phyloP scores from a whole-genome alignment of 805 yeast genomes.

The Hanseniaspora clermontiae region DNA sequence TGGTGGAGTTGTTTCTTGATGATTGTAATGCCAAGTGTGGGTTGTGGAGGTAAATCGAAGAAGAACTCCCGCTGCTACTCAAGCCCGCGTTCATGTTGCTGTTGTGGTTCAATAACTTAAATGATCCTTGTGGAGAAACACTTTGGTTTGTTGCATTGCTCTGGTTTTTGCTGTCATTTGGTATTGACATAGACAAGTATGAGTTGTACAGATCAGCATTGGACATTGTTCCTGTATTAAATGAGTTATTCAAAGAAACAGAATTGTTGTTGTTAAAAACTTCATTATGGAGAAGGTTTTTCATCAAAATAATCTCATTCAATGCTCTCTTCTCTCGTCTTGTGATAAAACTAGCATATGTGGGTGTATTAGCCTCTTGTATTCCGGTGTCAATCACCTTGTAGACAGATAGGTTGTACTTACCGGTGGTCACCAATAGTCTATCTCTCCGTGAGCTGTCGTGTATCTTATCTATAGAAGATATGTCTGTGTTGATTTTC shows the following conservation, averaged over 20 bases:
- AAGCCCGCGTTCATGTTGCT: constrained; percentile 16
- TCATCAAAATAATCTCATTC: constrained; percentile 7
- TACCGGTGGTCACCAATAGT: constrained; percentile 3
- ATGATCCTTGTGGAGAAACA: constrained; percentile 7
- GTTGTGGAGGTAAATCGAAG: background rate
- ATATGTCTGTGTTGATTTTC: background rate
- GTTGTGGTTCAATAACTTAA: constrained; percentile 11
- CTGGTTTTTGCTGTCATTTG: background rate
- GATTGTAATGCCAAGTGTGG: constrained; percentile 10
- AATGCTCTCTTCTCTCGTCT: background rate
- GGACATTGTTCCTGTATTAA: background rate
- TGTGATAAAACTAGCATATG: constrained; percentile 1
- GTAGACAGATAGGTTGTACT: constrained; percentile 2
- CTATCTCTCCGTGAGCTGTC: constrained; percentile 6
- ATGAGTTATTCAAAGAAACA: background rate
- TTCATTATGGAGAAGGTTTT: constrained; percentile 3
- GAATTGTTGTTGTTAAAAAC: background rate
- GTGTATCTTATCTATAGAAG: constrained; percentile 10
- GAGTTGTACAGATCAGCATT: background rate
- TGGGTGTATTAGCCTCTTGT: background rate
- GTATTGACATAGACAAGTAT: background rate
- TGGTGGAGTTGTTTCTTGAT: constrained; percentile 17
- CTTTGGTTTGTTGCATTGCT: background rate
- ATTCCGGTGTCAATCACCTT: background rate
- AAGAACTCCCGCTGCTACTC: constrained; percentile 12